A percentile compares a stretch with the other conserved stretches of the same genome.
Evolutionary conservation across 139 green algal genomes (phyloP).

Genomic region (Chlorella sp.): DNA sequence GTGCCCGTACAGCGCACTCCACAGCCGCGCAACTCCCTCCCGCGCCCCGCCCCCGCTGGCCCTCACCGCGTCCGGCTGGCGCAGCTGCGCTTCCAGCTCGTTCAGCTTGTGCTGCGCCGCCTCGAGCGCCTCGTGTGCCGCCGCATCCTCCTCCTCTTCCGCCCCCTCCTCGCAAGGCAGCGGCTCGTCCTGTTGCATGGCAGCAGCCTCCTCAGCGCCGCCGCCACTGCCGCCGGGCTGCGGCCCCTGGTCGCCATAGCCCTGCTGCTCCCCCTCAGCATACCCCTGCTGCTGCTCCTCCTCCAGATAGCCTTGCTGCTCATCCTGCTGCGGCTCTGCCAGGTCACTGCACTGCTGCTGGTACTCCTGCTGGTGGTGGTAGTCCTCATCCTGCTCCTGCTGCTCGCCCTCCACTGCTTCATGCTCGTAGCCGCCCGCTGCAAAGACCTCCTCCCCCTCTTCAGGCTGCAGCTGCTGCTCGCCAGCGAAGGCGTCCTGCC

Average conservation of each 20-base stretch:
- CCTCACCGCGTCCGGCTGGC: conserved; percentile 58
- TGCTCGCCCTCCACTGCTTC: not conserved
- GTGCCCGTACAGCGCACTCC: too few relatives aligned
- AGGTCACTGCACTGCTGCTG: not conserved
- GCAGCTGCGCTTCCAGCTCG: conserved; percentile 63
- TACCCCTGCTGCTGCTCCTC: not conserved
- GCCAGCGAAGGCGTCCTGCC: not conserved
- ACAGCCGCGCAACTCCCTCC: too few relatives aligned
- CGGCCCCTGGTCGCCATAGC: too few relatives aligned
- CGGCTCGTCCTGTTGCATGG: too few relatives aligned
- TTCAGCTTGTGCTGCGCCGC: conserved; percentile 33
- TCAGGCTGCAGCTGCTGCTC: not conserved
- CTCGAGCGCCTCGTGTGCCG: not conserved
- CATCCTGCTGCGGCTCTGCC: not conserved
- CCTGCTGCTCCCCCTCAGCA: not conserved
- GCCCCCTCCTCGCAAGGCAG: not conserved
- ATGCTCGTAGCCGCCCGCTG: too few relatives aligned
- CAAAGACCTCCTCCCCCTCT: too few relatives aligned
- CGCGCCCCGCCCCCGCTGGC: too few relatives aligned
- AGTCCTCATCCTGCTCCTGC: not conserved
- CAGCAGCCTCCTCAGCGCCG: too few relatives aligned
- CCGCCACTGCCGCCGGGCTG: too few relatives aligned
- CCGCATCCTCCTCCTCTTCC: not conserved
- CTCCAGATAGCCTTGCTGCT: not conserved
- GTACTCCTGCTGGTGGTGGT: not conserved